Evolutionary conservation across 2,329 filamentous ascomycete genomes (phyloP).

Genomic region (Xylaria sp.): DNA sequence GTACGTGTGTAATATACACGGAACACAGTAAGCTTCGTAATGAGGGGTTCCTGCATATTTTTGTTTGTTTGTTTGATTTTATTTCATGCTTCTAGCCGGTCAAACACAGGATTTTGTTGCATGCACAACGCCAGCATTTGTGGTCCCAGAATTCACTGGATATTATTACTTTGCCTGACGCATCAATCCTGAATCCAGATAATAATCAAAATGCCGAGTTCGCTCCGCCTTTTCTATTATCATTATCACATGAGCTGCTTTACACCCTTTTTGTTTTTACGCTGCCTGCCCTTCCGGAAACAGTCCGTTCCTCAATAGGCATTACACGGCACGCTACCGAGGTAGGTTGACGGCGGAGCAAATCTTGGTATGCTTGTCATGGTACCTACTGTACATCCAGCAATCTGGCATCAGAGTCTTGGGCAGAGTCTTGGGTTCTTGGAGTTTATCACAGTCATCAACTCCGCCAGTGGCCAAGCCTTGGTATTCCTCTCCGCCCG

Average conservation of each 20-base stretch:
- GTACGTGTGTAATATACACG: conserved; percentile 3
- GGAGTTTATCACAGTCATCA: conserved; percentile 34
- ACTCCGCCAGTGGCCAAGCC: conserved; percentile 48
- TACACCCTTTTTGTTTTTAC: background rate
- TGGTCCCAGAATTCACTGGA: background rate
- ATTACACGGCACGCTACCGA: conserved; percentile 5
- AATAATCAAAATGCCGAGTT: background rate
- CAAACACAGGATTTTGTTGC: background rate
- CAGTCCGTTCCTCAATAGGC: conserved; percentile 24
- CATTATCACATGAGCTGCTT: background rate
- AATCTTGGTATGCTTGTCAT: conserved; percentile 43
- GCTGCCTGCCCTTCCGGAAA: background rate
- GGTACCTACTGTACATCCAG: conserved; percentile 1
- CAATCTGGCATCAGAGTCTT: conserved; percentile 24
- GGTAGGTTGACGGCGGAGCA: conserved; percentile 38
- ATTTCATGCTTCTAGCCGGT: background rate
- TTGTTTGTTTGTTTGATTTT: conserved; percentile 4
- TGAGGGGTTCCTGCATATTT: conserved; percentile 1
- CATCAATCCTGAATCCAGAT: background rate
- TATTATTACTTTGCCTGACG: background rate
- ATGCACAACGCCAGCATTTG: background rate
- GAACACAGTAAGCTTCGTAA: conserved; percentile 29
- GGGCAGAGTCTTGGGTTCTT: conserved; percentile 25
- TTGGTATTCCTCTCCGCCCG: conserved; percentile 50
- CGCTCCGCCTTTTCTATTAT: background rate